Base-by-base conservation (phyloP, 768 basidiomycete genomes). In the Tremella mesenterica region DNA sequence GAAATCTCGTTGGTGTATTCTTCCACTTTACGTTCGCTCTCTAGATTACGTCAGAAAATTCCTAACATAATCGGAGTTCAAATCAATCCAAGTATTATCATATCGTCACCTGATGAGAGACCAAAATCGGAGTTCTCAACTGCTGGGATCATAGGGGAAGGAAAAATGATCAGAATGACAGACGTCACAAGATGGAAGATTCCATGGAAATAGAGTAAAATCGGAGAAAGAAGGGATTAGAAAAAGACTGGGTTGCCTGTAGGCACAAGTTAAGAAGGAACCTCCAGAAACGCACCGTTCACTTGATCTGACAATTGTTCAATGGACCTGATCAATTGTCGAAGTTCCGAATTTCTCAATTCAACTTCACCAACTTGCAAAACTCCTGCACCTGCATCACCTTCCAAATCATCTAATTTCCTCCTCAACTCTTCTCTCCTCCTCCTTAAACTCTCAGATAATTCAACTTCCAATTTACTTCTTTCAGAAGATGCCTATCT, bases 381-480 rank as follows among this genome's bases (percentile, higher is more conserved):
- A 50, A 86, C 82, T 45, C 84, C 83, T 1, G 77, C 74, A 0
- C 85, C 81, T 20, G 78, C 75, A 12, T 79, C 77, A 39, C 80
- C 58, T 16, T 68, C 58, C 81, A 85, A n/a, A 86, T 74, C 21
- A 58, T 95, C 91, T 10, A 96, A 74, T 69, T 85, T 85, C 29
- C 75, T 73, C 46, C 81, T 80, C 7, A 97, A 67, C 60, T 92
- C 93, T 46, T 88, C 85, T 39, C 82, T 79, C 23, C 85, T 80
- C 7, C 92, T 81, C 20, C 83, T 79, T 13, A 97, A 78, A 61
- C 84, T 84, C 71, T 99, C 95, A 58, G 86, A 88, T 44, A 97
- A 78, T 71, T 97, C 93, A 50, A 95, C 92, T 69, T 95, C 90
- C 26, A 95, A 74, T 3, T 84, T 74, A 65, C 85, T 87, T 75